Base-by-base conservation (phyloP, 176 grass and related monocot species). In the Carex pumila region DNA sequence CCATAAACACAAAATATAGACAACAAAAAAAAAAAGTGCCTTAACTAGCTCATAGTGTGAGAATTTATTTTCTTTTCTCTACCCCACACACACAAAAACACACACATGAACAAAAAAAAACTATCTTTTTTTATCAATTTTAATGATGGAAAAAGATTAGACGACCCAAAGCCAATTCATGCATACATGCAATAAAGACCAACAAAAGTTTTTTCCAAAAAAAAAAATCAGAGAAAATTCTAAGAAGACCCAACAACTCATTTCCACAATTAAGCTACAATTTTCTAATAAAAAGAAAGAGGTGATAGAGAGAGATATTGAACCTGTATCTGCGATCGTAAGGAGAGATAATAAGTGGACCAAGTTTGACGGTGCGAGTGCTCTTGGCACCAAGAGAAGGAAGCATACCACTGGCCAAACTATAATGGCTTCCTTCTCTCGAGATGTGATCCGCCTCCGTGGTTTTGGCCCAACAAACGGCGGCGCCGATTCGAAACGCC, bases 391-490 rank as follows among this genome's bases (percentile, higher is more conserved):
- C 95, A 60, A 98, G 95, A 7, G 95, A 98, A 7, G 92, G 95
- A 15, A 98, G 87, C 57, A 98, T 93, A 47, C 92, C 95, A 81
- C 86, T 98, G 29, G 91, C 94, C 73, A 98, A 85, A 83, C 92
- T 98, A 87, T 98, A 95, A 68, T 98, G 95, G 88, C 92, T 95
- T 45, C 91, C 95, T 34, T 98, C 95, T 15, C 88, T 87, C 62
- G 95, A 98, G 7, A 92, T 8, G 25, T 32, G 45, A 18, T 76
- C 89, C 88, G 85, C 79, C 82, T 75, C 65, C 91, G 86, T 12
- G 39, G 54, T 74, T 82, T 64, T 30, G 14, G 84, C 7, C 56
- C 61, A 70, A 54, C 65, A 73, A 45, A 71, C n/a, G 13, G 63
- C 68, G 11, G 63, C 39, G 11, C 61, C 68, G 1, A 63, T 56